Evolutionary conservation across 1,139 yeast genomes (phyloP), one percentile per base, ranked within the genome.

Genomic region (Taphrina sp.): DNA sequence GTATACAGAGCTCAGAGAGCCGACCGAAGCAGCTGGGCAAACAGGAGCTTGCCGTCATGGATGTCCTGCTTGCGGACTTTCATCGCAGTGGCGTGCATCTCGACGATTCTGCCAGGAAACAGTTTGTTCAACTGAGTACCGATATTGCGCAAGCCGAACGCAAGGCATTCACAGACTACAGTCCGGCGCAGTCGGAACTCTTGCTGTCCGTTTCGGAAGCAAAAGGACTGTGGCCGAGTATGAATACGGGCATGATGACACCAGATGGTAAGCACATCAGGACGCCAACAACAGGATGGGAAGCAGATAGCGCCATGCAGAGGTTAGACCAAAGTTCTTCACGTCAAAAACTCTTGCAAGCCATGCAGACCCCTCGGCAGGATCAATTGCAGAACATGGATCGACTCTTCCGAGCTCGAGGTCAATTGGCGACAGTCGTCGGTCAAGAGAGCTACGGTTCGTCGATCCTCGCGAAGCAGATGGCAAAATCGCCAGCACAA

Each of bases 41-140:
- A 1, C 98, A 94, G 69, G 97, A 94, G 66, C 68, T 80, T 12
- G 79, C 83, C 54, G 97, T 90, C 1, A 98, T 96, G 0, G 77
- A 80, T 56, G 79, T 89, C 49, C 74, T 94, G 43, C 74, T 83
- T 60, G 82, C 85, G 52, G 99, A 94, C 69, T 92, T 92, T 66
- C 86, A 86, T 64, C 82, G 89, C 62, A 86, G 96, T 0, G 98
- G 98, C 0, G 86, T 90, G 37, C 85, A 84, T 64, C 82, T 90
- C 82, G 76, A 74, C 23, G 81, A 83, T 0, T 72, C 74, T 26
- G 78, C 85, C 0, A 75, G 95, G 60, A 76, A 78, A 16, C 76
- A 79, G 60, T 94, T 92, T 68, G 90, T 92, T 26, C 76, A 80
- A 14, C 72, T 89, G 38, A 85, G 96, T 3, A 94, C 87, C 62